Evolutionary conservation across 2,329 filamentous ascomycete species (phyloP), one percentile per base, ranked within the genome.

Genomic region (Scedosporium dehoogii): DNA sequence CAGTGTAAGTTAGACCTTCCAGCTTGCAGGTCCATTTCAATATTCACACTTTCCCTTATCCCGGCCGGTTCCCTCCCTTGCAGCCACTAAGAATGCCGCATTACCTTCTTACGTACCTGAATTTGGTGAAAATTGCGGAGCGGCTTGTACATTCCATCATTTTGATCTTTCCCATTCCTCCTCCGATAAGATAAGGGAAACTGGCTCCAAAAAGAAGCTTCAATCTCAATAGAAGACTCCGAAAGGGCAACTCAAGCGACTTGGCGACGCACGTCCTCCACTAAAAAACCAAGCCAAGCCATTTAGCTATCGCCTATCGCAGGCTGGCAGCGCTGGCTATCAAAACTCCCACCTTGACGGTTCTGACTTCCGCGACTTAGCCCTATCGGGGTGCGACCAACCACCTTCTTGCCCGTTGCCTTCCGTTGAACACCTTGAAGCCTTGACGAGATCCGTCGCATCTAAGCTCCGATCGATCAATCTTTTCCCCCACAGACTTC

Each of bases 61-160:
- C 23, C 51, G 12, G 2, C 23, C 23, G 7, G 7, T n/a, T 23
- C 23, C 6, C 18, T 23, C 12, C n/a, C n/a, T n/a, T 3, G 18
- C 51, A 27, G 21, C 51, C 51, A 55, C 18, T 55, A 14, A 55
- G 51, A 55, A 27, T 14, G 3, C 7, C 51, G 12, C 21, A 27
- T 55, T 55, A 7, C 51, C 59, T 42, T 61, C 44, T 61, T 61
- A 61, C 59, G 59, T 61, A 61, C 59, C 59, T 41, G 29, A 61
- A 61, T 61, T 61, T 61, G 59, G 46, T 51, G 33, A 33, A 60
- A 51, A 51, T 53, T 60, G 44, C 10, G 29, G 33, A 33, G 56
- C 21, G 1, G 2, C 7, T 27, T 10, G 23, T 38, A 16, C 14
- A 58, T 16, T 38, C 38, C 27, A 27, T 18, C 25, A 9, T 29